Base-by-base conservation (phyloP, 164 flowering plant species). In the Sextonia rubra region DNA sequence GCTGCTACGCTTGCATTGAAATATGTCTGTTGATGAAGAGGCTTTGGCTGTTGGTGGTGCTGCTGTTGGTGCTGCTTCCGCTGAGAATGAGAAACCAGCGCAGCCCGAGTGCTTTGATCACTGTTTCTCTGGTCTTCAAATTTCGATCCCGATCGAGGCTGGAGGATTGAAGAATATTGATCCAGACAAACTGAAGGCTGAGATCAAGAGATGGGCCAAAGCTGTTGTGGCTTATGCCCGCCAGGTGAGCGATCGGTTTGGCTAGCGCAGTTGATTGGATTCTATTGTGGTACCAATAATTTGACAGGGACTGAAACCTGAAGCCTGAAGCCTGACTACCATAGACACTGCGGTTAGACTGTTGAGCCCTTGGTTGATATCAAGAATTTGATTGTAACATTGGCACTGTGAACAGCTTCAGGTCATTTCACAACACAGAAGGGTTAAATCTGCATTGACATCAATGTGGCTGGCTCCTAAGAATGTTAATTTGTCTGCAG, bases 171-270 rank as follows among this genome's bases (percentile, higher is more conserved):
- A 84, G 61, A 82, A 84, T 14, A 12, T 84, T 73, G 89, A 91
- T 77, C 76, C 91, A 3, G 70, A 78, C 8, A 86, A 85, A 76
- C 62, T 89, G 72, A 91, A 91, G 76, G 60, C 61, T n/a, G 86
- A 82, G 74, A 91, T 91, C 78, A 82, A 69, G 84, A 81, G 77
- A 78, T 91, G 94, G 97, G 94, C 97, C 3, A 90, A 84, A 78
- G 86, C 85, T 3, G 97, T 91, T 7, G 97, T 78, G 15, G 47
- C 75, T 0, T 88, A 89, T 49, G 94, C 97, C 2, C 83, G 91
- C 18, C 90, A 86, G 65, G 85, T 84, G 20, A 88, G 90, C 66
- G 80, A 77, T 4, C n/a, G 58, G 4, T 52, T 15, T 20, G 7
- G 58, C 58, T 5, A 2, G 14, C 58, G 58, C n/a, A 20, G 14